Conservation (phyloP, 1,284 basidiomycete species). For the Cutaneotrichosporon curvatum region DNA sequence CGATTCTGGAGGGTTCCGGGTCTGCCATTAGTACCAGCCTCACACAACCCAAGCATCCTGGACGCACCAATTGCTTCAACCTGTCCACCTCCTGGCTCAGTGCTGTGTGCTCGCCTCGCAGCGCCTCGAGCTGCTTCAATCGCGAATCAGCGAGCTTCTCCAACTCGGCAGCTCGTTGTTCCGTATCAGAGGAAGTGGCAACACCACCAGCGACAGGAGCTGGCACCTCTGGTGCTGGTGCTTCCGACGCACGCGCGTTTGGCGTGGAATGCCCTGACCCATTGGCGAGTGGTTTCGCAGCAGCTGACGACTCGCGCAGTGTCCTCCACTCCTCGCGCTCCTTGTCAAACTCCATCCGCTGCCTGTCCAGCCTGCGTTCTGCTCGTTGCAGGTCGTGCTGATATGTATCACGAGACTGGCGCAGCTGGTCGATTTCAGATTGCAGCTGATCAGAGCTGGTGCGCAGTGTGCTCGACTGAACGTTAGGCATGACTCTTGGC, state of each 20-base stretch:
- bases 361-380: conserved; percentile 65
- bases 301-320: conserved; percentile 11
- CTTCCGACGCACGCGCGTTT: conserved; percentile 41
- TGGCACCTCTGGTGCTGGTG: background rate
- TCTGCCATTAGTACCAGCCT: conserved; percentile 16
- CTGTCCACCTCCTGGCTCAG: conserved; percentile 36
- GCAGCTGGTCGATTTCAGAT: conserved; percentile 54
- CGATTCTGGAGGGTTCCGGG: conserved; percentile 32
- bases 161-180: conserved; percentile 28
- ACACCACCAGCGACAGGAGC: background rate
- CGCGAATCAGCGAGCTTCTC: conserved; percentile 30
- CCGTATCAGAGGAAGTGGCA: conserved; percentile 2
- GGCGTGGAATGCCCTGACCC: conserved; percentile 48
- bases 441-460: conserved; percentile 56
- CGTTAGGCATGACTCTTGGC: conserved; percentile 4
- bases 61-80: conserved; percentile 25
- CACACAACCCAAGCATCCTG: no score
- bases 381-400: conserved; percentile 56
- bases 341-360: conserved; percentile 57
- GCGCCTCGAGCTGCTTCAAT: conserved; percentile 25
- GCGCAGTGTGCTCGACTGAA: conserved; percentile 27
- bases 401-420: conserved; percentile 54
- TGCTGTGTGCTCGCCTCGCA: conserved; percentile 25
- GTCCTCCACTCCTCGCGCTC: conserved; percentile 48
- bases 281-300: conserved; percentile 52